A percentile compares a stretch with the other conserved stretches of the same genome.
Evolutionary conservation across 2,329 filamentous ascomycete genomes (phyloP).

Genomic region (Fusarium hainanense): DNA sequence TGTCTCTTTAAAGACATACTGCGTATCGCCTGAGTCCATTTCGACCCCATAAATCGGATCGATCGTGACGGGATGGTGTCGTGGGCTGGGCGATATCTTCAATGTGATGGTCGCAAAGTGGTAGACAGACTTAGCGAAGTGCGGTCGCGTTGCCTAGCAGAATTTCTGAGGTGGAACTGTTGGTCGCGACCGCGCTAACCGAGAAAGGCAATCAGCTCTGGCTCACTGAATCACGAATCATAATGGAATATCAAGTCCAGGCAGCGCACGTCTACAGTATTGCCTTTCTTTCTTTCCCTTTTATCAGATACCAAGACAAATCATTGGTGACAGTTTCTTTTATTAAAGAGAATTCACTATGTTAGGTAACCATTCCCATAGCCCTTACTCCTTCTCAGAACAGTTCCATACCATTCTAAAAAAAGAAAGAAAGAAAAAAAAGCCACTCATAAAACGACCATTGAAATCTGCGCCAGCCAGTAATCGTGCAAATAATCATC

Average conservation of each 20-base stretch:
- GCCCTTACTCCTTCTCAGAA: slow-evolving; percentile 5
- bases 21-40: slow-evolving; percentile 72
- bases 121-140: slow-evolving; percentile 34
- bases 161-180: slow-evolving; percentile 47
- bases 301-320: neutral
- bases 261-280: neutral
- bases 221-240: slow-evolving; percentile 1
- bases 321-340: neutral
- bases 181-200: slow-evolving; percentile 51
- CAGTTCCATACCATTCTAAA: neutral
- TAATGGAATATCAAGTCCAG: neutral
- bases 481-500: slow-evolving; percentile 43
- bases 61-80: slow-evolving; percentile 26
- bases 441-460: slow-evolving; percentile 12
- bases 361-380: neutral
- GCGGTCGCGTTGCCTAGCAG: slow-evolving; percentile 49
- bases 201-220: slow-evolving; percentile 51
- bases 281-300: neutral
- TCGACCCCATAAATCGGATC: slow-evolving; percentile 67
- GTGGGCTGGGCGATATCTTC: slow-evolving; percentile 28
- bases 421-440: neutral
- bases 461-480: slow-evolving; percentile 50
- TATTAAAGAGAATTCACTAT: neutral
- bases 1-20: slow-evolving; percentile 86
- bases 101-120: slow-evolving; percentile 44